Base-by-base conservation (phyloP, 306 rosid genomes). In the Casuarina glauca region DNA sequence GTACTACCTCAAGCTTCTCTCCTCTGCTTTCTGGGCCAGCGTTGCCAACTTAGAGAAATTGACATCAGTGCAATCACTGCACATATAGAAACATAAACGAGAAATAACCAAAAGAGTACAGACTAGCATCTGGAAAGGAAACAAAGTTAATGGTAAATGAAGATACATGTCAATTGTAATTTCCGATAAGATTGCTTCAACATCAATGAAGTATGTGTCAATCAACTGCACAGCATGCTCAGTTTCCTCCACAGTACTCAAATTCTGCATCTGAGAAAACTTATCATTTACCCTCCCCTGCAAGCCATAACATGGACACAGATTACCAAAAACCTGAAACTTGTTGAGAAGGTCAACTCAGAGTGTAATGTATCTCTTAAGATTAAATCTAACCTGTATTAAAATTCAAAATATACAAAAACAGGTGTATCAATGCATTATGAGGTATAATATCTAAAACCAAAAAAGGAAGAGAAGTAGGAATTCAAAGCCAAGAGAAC, bases 1-100 rank as follows among this genome's bases (percentile, higher is more conserved):
- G 80, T 69, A 43, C 41, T 87, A 91, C 97, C 93, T 69, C 16
- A 73, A 32, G 76, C 94, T 91, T 76, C 76, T 82, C 48, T 84
- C 79, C 75, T 85, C 82, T 75, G 85, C 41, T 74, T 77, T 79
- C 20, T 39, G 81, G 73, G 78, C 89, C 70, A 91, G 78, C 38
- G 60, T 3, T 70, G 86, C 76, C 88, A 87, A 64, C 76, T 61
- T 79, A 51, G 58, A 15, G 64, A 79, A 82, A 66, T 88, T 85
- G 42, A 75, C 12, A 53, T 70, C 79, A 26, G 80, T 35, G 26
- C 32, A 55, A 45, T 88, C 93, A 68, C 93, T 92, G 69, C 46
- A 79, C 8, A 81, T 50, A 73, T 19, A 72, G 19, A 49, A 42
- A 36, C 19, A 74, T 19, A 17, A 49, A 62, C 73, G 49, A 82